A percentile compares a stretch with the other conserved stretches of the same genome.
Evolutionary conservation across 257 asterid species (phyloP).

Genomic region (Solanum arcanum): DNA sequence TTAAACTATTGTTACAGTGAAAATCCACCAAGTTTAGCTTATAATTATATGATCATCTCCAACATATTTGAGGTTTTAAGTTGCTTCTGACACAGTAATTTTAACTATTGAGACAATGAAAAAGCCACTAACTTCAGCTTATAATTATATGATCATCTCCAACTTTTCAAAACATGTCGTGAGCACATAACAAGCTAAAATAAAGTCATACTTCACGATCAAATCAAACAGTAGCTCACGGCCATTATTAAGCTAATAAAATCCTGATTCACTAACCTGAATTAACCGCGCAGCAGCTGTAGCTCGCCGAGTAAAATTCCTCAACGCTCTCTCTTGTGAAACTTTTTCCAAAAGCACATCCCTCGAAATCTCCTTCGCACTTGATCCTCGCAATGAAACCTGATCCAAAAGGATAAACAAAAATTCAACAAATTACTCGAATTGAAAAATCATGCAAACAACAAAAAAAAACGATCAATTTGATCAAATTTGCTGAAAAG

Average conservation of each 20-base stretch:
- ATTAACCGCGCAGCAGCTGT: slow-evolving; percentile 54
- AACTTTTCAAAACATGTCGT: background rate
- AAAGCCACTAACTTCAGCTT: background rate
- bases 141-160: background rate
- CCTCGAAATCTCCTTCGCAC: slow-evolving; percentile 76
- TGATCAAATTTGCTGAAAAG: background rate
- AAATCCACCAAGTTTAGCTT: background rate
- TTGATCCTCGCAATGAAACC: slow-evolving; percentile 94
- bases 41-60: background rate
- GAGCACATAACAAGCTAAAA: background rate
- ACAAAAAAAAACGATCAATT: background rate
- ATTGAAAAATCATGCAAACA: background rate
- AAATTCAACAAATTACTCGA: background rate
- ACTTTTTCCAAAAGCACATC: slow-evolving; percentile 73
- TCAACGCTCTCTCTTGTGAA: slow-evolving; percentile 68
- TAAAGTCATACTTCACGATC: background rate
- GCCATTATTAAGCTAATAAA: background rate
- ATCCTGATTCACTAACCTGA: slow-evolving; percentile 37
- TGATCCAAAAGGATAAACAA: slow-evolving; percentile 10
- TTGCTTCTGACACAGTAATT: background rate
- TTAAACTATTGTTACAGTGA: background rate
- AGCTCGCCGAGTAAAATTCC: slow-evolving; percentile 62
- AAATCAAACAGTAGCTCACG: background rate
- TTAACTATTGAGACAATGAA: background rate
- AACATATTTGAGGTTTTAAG: background rate